Conservation (phyloP, 1,284 basidiomycete genomes). For the Apiotrichum veenhuisii region DNA sequence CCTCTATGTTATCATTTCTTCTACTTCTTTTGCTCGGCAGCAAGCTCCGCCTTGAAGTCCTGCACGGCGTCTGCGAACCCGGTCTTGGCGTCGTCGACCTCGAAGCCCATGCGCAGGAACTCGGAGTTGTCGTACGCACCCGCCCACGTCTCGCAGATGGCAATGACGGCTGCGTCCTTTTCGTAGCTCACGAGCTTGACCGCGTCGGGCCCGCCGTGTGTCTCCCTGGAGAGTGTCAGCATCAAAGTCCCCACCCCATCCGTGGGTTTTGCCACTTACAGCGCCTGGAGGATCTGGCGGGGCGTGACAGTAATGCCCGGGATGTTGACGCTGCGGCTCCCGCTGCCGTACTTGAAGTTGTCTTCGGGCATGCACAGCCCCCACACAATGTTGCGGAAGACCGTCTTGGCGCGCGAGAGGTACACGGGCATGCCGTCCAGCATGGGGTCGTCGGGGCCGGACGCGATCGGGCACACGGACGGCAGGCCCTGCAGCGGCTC, state of each 20-base stretch:
- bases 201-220: constrained; percentile 42
- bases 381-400: constrained; percentile 49
- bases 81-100: constrained; percentile 41
- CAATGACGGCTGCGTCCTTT: constrained; percentile 44
- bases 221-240: constrained; percentile 2
- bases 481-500: constrained; percentile 60
- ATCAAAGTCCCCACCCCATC: too few species aligned
- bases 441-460: constrained; percentile 34
- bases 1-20: too few species aligned
- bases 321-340: constrained; percentile 45
- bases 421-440: constrained; percentile 56
- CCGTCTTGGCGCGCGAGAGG: constrained; percentile 56
- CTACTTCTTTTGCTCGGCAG: constrained; percentile 8
- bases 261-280: constrained; percentile 28
- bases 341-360: constrained; percentile 31
- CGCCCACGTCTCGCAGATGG: constrained; percentile 49
- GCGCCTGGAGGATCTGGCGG: constrained; percentile 46
- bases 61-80: constrained; percentile 46
- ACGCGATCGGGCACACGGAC: constrained; percentile 56
- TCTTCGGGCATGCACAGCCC: constrained; percentile 44
- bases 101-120: constrained; percentile 40
- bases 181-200: constrained; percentile 46
- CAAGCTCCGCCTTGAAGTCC: constrained; percentile 46
- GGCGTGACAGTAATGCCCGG: constrained; percentile 50
- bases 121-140: constrained; percentile 44